Evolutionary conservation across 306 rosid species (phyloP).

Genomic region (Fragaria ananassa): DNA sequence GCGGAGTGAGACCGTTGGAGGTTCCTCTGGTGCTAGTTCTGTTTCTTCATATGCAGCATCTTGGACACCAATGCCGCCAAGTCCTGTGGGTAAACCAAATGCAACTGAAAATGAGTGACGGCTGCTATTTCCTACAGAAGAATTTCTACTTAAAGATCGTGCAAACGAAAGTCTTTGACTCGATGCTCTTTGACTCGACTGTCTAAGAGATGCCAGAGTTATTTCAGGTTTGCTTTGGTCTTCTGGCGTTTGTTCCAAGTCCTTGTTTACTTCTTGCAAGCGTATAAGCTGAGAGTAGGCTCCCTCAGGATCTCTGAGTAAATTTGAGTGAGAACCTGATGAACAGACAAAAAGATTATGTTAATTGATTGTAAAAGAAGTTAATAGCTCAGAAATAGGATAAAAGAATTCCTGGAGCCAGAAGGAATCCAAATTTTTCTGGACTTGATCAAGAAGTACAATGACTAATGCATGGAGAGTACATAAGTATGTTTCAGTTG

Average conservation of each 20-base stretch:
- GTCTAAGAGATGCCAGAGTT: conserved; percentile 48
- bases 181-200: conserved; percentile 53
- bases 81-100: conserved; percentile 70
- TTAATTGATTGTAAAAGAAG: neutral
- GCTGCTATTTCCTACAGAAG: conserved; percentile 66
- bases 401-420: neutral
- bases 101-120: conserved; percentile 65
- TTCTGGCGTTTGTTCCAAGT: conserved; percentile 31
- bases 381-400: neutral
- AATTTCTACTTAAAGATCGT: conserved; percentile 68
- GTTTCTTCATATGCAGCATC: conserved; percentile 35
- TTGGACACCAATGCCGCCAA: conserved; percentile 15
- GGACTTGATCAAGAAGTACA: neutral
- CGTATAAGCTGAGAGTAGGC: conserved; percentile 81
- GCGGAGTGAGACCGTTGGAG: conserved; percentile 45
- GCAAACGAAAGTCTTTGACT: conserved; percentile 51
- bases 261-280: conserved; percentile 61
- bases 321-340: conserved; percentile 66
- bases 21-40: conserved; percentile 26
- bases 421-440: neutral
- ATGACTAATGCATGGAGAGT: neutral
- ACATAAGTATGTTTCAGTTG: neutral
- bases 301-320: conserved; percentile 68
- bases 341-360: conserved; percentile 5
- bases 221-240: conserved; percentile 40